Base-by-base conservation (phyloP, 805 yeast genomes). In the Spathaspora boniae region DNA sequence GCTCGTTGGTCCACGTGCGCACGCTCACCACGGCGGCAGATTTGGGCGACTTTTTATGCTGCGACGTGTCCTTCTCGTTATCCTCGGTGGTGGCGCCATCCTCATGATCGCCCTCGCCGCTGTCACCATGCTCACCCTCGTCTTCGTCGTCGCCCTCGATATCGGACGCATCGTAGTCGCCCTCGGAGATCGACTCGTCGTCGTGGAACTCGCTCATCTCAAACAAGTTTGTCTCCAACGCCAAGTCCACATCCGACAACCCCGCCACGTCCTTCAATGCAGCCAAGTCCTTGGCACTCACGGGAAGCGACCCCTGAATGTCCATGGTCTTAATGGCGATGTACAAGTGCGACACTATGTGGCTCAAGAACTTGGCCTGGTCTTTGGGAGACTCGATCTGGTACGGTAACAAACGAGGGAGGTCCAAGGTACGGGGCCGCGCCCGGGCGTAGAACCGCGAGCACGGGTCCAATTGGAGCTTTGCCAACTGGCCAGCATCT, bases 1-100 rank as follows among this genome's bases (percentile, higher is more conserved):
- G 68, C 54, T 88, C 97, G 36, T 82, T 80, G 0, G 96, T 82
- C 95, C 96, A 89, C 40, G 82, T 85, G 35, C 81, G 72, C 6
- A 87, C 82, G 29, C 80, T 73, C 5, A 84, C 78, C 5, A 86
- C 81, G 0, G 93, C 77, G 0, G 93, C 83, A 1, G 86, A 77
- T 45, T 74, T 70, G 2, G 83, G 77, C 1, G 80, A 70, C 7
- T 78, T 70, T 44, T 78, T 80, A 40, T 82, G 80, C 31, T 80
- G 80, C 60, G 29, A 67, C 44, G 69, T 63, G 19, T 56, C 64
- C 16, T 53, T 55, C 5, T 52, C 48, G 15, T 58, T 64, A 2
- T 54, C 65, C 17, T 52, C 65, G n/a, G 50, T 60, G 3, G 45
- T 47, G 8, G 41, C 70, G 0, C 68, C 68, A 0, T 63, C 65